phyloP scores from a whole-genome alignment of 2,329 filamentous ascomycete species.

The Colletotrichum sp. region DNA sequence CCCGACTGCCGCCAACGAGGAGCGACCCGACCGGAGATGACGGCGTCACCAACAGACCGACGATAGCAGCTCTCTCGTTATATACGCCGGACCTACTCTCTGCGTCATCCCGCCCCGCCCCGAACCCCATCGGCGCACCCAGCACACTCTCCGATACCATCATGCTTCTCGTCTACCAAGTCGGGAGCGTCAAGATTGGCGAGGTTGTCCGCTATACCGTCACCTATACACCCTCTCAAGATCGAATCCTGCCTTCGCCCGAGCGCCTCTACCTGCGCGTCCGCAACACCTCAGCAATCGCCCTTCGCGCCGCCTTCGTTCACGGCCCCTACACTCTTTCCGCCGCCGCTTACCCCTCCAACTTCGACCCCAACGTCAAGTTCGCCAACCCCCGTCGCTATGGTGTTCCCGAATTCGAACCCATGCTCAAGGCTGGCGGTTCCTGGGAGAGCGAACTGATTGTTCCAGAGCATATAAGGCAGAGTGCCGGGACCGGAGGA shows the following conservation, averaged over 20 bases:
- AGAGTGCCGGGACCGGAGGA: conserved; percentile 59
- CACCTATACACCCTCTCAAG: conserved; percentile 87
- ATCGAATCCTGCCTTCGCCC: conserved; percentile 89
- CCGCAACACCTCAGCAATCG: conserved; percentile 89
- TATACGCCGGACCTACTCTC: background rate
- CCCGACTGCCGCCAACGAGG: background rate
- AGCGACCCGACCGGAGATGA: conserved; percentile 7
- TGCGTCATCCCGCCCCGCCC: background rate
- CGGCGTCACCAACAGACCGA: background rate
- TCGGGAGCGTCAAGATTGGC: conserved; percentile 90
- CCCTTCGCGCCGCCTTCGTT: conserved; percentile 91
- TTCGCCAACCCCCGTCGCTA: conserved; percentile 72
- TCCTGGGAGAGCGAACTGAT: conserved; percentile 81
- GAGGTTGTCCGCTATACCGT: conserved; percentile 92
- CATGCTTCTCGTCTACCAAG: conserved; percentile 92
- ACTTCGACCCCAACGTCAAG: conserved; percentile 83
- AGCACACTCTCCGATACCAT: conserved; percentile 23
- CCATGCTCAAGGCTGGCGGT: conserved; percentile 93
- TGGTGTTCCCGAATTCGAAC: conserved; percentile 90
- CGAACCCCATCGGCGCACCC: background rate
- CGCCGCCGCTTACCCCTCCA: conserved; percentile 82
- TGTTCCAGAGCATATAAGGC: conserved; percentile 79
- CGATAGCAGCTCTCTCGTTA: background rate
- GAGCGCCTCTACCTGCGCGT: conserved; percentile 82
- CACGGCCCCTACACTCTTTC: conserved; percentile 94